Base-by-base conservation (phyloP, 352 stramenopile species). In the Pythium monospermum region DNA sequence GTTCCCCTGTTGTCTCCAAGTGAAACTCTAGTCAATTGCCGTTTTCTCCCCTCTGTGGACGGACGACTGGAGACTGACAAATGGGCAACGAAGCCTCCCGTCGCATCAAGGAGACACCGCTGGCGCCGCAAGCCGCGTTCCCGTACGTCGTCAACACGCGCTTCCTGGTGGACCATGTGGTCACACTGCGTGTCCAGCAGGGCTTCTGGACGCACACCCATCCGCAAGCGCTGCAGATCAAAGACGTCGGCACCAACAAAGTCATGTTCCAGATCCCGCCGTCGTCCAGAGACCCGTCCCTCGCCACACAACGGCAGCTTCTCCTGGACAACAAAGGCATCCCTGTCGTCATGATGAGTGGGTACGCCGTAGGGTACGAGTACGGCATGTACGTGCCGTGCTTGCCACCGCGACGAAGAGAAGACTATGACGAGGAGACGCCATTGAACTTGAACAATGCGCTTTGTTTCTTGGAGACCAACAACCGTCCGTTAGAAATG, bases 401-500 rank as follows among this genome's bases (percentile, higher is more conserved):
- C 16, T 15, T 44, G 6, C 51, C 42, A 1, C 22, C 16, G 16
- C 40, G n/a, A n/a, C n/a, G n/a, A n/a, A n/a, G n/a, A n/a, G n/a
- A n/a, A n/a, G n/a, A n/a, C n/a, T n/a, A n/a, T n/a, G n/a, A n/a
- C n/a, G n/a, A n/a, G n/a, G n/a, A n/a, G n/a, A n/a, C n/a, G n/a
- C 3, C 37, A 22, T 43, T 43, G 2, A 33, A 47, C n/a, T n/a
- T n/a, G 31, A 32, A 31, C 36, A 23, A 25, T 5, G 52, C 26
- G 52, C 43, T 59, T 26, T 59, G 52, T 28, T 53, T 49, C 44
- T 19, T 59, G 7, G 32, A 59, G 36, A 59, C 52, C 25, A 59
- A 59, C 42, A 36, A 27, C 6, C 33, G 33, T 7, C 52, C 42
- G n/a, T 36, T 59, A 16, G 52, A 59, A 22, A 52, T 53, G 27